Base-by-base conservation (phyloP, 768 basidiomycete genomes). In the Rhodotorula taiwanensis region DNA sequence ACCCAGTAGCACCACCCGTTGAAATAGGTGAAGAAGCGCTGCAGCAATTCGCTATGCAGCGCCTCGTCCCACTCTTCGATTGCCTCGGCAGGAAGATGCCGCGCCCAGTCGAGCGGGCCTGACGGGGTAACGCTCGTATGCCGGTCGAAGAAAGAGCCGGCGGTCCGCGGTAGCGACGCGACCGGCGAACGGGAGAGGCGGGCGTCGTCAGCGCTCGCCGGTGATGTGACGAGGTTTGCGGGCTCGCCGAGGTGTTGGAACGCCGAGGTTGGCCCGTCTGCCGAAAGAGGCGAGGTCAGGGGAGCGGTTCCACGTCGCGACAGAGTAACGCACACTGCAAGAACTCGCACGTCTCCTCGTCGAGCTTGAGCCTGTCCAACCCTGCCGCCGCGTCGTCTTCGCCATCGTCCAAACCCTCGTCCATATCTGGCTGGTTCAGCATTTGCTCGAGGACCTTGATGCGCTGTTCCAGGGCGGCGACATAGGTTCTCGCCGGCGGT, bases 221-320 rank as follows among this genome's bases (percentile, higher is more conserved):
- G 44, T 36, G 31, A 49, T 18, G 47, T 48, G 16, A 27, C 48
- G 18, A 9, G 20, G 18, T 49, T 16, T 15, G 31, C 31, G 15
- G 55, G 63, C 15, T 33, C 43, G 10, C 49, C 49, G 7, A 74
- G 50, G 52, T 73, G 72, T 4, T 71, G 70, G 44, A 73, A 75
- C 0, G 75, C 74, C 6, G 68, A 70, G 2, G 74, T 76, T 4
- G 75, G 75, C 9, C 75, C 75, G n/a, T n/a, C n/a, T n/a, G n/a
- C n/a, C n/a, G n/a, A n/a, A n/a, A n/a, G n/a, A n/a, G n/a, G n/a
- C n/a, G n/a, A n/a, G n/a, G n/a, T n/a, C n/a, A n/a, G n/a, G n/a
- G n/a, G n/a, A n/a, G n/a, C n/a, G n/a, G n/a, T n/a, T n/a, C n/a
- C n/a, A n/a, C n/a, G n/a, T n/a, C n/a, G n/a, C n/a, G n/a, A n/a